Percentiles rank a stretch among this genome's conserved stretches.
Conservation (phyloP, 805 yeast genomes). For the Kodamaea fukazawae region DNA sequence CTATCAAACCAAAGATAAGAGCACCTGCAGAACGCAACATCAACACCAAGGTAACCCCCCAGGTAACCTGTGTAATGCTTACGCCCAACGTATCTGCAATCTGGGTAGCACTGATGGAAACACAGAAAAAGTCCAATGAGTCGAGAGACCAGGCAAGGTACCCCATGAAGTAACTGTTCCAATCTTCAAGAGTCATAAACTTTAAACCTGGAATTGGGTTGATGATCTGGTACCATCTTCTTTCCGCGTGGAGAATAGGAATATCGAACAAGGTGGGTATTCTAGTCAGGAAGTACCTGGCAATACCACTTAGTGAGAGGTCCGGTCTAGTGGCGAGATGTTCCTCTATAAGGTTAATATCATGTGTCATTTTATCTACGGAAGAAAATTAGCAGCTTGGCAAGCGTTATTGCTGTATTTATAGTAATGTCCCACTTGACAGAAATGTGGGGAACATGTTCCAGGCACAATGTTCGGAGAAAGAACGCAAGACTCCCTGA, state of each 20-base stretch:
- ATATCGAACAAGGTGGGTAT: conserved; percentile 17
- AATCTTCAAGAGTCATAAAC: conserved; percentile 12
- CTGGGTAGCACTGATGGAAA: conserved; percentile 16
- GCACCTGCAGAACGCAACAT: conserved; percentile 26
- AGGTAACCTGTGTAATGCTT: conserved; percentile 17
- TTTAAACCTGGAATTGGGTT: conserved; percentile 13
- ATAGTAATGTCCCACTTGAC: too few species aligned
- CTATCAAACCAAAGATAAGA: conserved; percentile 20
- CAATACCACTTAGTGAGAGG: too few species aligned
- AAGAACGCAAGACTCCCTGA: too few species aligned
- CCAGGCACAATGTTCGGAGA: too few species aligned
- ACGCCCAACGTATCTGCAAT: conserved; percentile 17
- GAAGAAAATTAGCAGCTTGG: too few species aligned
- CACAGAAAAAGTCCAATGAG: conserved; percentile 23
- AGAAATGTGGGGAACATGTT: too few species aligned
- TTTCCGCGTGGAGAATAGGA: conserved; percentile 9
- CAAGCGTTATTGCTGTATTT: too few species aligned
- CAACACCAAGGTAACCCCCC: conserved; percentile 24
- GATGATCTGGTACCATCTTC: conserved; percentile 5
- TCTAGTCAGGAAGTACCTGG: conserved; percentile 13
- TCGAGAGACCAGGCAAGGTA: conserved; percentile 24
- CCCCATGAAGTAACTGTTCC: conserved; percentile 19
- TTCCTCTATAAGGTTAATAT: too few species aligned
- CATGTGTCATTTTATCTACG: too few species aligned
- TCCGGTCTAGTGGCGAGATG: too few species aligned